Base-by-base conservation (phyloP, 2,329 filamentous ascomycete species). In the Leptographium flavum region DNA sequence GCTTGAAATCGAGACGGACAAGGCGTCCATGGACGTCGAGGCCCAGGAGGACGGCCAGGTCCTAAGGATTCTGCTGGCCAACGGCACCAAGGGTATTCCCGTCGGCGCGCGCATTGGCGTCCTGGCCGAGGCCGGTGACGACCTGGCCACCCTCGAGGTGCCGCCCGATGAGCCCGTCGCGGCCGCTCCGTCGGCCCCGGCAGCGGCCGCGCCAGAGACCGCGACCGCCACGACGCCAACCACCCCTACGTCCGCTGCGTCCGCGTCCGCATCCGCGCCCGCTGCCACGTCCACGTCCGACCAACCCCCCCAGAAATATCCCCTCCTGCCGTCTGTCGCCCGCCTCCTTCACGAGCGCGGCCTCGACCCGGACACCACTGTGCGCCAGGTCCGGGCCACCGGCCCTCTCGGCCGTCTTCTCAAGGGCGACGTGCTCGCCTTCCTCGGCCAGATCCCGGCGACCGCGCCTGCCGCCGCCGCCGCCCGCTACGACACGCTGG, bases 381-480 rank as follows among this genome's bases (percentile, higher is more conserved):
- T 87, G 43, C 71, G 78, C 63, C 82, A 84, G 61, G 95, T 96
- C 61, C 83, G 79, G 44, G 83, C 87, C 6, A 90, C 85, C 19
- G 92, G 92, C 22, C 92, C 92, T 27, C 80, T 81, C 56, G 87
- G 88, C 47, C 81, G 92, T 49, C 70, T 98, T 45, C 73, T 98
- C 50, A 98, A 98, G 72, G 92, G 92, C 46, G 92, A 98, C 59
- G 82, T 98, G 7, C 77, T 98, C 45, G 88, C 87, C 40, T 92
- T 90, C 62, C 64, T 96, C 15, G 92, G 92, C 50, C 70, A 73
- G 54, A 86, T 95, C 57, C 70, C 81, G 49, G 68, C 79, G 51
- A 71, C 79, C 48, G 83, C 85, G 53, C 83, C 90, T 2, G 72
- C 76, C 21, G 70, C 78, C 49, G 73, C 87, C 54, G 83, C 84